Evolutionary conservation across 2,329 filamentous ascomycete genomes (phyloP).

Genomic region (Juglanconis juglandina): DNA sequence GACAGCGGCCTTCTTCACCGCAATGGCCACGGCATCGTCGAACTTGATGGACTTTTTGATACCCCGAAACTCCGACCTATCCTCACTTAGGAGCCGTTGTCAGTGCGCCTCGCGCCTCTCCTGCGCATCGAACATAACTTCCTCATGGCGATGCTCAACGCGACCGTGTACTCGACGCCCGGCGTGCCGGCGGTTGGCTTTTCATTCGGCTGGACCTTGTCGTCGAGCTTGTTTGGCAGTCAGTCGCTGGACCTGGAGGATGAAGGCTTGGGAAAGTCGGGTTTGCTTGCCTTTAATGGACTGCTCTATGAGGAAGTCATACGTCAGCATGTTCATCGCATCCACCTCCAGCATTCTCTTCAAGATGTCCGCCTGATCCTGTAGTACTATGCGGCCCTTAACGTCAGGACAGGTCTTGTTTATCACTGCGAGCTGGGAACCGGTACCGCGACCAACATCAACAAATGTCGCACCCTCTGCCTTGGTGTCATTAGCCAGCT

Average conservation of each 20-base stretch:
- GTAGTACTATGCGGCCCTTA: conserved; percentile 12
- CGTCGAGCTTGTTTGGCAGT: conserved; percentile 21
- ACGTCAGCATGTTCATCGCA: conserved; percentile 24
- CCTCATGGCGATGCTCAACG: conserved; percentile 24
- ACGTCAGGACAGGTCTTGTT: neutral
- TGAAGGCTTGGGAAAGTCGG: neutral
- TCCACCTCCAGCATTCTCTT: conserved; percentile 18
- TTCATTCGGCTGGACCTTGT: conserved; percentile 20
- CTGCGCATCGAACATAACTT: conserved; percentile 23
- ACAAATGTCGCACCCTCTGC: neutral
- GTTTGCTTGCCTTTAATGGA: conserved; percentile 22
- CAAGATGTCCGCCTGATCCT: conserved; percentile 23
- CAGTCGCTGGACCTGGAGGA: neutral
- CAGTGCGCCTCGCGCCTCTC: conserved; percentile 25
- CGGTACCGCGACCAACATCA: neutral
- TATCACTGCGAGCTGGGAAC: neutral
- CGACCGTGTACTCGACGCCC: conserved; percentile 22
- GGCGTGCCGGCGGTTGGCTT: conserved; percentile 18
- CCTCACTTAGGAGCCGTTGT: conserved; percentile 19
- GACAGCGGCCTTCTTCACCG: conserved; percentile 1
- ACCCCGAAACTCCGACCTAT: conserved; percentile 21
- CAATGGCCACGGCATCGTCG: conserved; percentile 23
- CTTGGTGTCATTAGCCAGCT: conserved; percentile 3
- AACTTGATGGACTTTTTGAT: conserved; percentile 24
- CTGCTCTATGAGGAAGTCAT: conserved; percentile 20